Evolutionary conservation across 371 early-diverging fungal genomes (phyloP), one percentile per base, ranked within the genome.

Genomic region (Syncephalastrum monosporum): DNA sequence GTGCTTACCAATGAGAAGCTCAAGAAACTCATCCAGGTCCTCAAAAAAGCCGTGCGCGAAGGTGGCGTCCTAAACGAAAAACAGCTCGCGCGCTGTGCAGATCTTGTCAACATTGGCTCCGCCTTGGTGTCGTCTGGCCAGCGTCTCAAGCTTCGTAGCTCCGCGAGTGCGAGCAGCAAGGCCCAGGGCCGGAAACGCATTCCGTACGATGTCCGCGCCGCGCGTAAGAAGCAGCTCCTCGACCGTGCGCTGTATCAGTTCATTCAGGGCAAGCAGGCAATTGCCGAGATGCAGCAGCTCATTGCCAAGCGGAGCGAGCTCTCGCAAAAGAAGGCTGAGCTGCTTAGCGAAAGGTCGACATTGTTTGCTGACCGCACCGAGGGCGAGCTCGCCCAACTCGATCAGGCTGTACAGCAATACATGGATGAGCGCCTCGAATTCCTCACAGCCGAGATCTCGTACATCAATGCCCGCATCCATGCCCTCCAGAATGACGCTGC

Each of bases 381-480:
- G 47, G 76, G 75, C 21, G 15, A 66, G 45, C 71, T 71, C 1
- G 60, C 71, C 6, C 47, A 73, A 19, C 59, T 79, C 42, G 73
- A 77, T 13, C 71, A 69, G 57, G 82, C 85, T 29, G 72, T 83
- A 2, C 69, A 79, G 27, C 69, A 80, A 16, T 86, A 88, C 61
- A 88, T 91, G 87, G 90, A 92, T 53, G 92, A 92, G 43, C 87
- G 91, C 7, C 72, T 94, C n/a, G 87, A 87, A 50, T 82, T 86
- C 27, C 84, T 94, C 29, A 90, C 88, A 42, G 85, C 92, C 14
- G 95, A 94, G 63, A 82, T 94, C 29, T 71, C 84, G 3, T 90
- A 85, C 55, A 61, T 90, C 17, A 84, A 87, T 57, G 84, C 83
- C 21, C 82, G 87, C 24, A 84, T 91, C 50, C 79, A 82, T 29